Evolutionary conservation across 108 stramenopile genomes (phyloP), one percentile per base, ranked within the genome.

Genomic region (Cyclotella sp.): DNA sequence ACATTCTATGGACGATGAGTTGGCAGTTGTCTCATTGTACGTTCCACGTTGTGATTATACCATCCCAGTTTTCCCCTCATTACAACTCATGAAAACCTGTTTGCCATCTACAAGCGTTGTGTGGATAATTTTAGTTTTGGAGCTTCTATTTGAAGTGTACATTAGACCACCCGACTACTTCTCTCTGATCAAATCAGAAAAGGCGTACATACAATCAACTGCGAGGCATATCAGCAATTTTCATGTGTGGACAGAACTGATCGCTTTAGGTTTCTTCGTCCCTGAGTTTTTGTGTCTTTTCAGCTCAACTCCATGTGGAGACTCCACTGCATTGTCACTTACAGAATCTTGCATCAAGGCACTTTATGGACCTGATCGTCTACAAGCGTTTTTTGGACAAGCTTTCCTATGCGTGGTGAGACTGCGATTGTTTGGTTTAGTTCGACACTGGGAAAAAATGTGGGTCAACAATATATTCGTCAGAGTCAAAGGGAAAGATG

Each of bases 361-460:
- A 40, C 77, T 63, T 40, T 87, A 46, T 40, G 57, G 79, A 12
- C 63, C 87, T 69, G 75, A 78, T 82, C 63, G 79, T 78, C 41
- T 61, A 28, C 18, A 82, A 15, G 70, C 77, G 24, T 79, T 80
- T 29, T 69, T 65, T 42, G 94, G 88, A 11, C 63, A 75, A n/a
- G 76, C 75, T 28, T 77, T 66, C 46, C 60, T 90, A 43, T 86
- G 73, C 18, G 39, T 90, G 34, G 70, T 84, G 27, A 76, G 67
- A 13, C 68, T 95, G 34, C 90, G 94, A 41, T 67, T 93, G 19
- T 95, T 92, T 84, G 91, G 88, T 13, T 73, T 92, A 16, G 87
- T 95, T 27, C 87, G 94, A 16, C 94, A 95, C 65, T 93, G 90
- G 91, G 88, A 87, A 39, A 82, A 92, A 26, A 87, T 90, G 86